Evolutionary conservation across 805 yeast genomes (phyloP).

Genomic region (Candida sakaeoensis): DNA sequence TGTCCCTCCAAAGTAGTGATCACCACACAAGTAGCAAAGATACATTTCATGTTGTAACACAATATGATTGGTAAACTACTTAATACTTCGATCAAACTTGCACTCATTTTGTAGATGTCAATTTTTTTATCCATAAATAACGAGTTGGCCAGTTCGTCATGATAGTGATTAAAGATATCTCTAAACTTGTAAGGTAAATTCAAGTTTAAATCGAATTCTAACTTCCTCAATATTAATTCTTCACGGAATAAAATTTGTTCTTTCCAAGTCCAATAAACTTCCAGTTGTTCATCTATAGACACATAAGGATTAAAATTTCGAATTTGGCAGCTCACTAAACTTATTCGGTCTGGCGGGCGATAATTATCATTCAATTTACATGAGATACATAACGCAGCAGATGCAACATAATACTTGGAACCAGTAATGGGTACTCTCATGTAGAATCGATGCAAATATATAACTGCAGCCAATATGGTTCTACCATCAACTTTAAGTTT

Average conservation of each 20-base stretch:
- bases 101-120: conserved; percentile 24
- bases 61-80: conserved; percentile 37
- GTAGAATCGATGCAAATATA: conserved; percentile 36
- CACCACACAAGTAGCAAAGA: conserved; percentile 29
- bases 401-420: conserved; percentile 42
- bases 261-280: conserved; percentile 42
- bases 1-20: conserved; percentile 20
- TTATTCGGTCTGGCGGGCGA: conserved; percentile 42
- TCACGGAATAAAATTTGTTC: conserved; percentile 42
- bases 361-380: conserved; percentile 41
- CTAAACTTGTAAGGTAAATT: conserved; percentile 36
- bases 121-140: conserved; percentile 13
- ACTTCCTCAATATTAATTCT: conserved; percentile 34
- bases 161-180: conserved; percentile 18
- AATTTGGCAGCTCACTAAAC: conserved; percentile 29
- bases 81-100: conserved; percentile 33
- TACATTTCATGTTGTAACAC: conserved; percentile 28
- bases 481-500: conserved; percentile 35
- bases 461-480: conserved; percentile 41
- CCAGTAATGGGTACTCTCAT: conserved; percentile 41
- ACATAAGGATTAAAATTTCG: conserved; percentile 19
- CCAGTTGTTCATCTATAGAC: conserved; percentile 35
- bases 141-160: conserved; percentile 10
- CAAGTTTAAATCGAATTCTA: conserved; percentile 37
- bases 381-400: conserved; percentile 41